Evolutionary conservation across 73 alveolate genomes (phyloP), one percentile per base, ranked within the genome.

Genomic region (Paramecium octaurelia): DNA sequence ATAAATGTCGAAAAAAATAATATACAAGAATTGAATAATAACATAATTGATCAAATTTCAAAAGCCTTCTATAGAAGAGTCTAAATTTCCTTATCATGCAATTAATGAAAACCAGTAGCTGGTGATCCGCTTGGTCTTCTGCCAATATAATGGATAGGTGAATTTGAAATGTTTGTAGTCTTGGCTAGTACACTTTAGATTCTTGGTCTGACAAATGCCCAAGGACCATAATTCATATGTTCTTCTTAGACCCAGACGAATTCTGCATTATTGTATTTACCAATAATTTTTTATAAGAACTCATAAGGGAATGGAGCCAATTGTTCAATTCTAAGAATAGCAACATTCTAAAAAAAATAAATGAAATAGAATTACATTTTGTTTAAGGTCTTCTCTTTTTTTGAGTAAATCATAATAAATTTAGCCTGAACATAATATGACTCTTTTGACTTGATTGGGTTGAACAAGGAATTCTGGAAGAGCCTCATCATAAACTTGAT

Each of bases 241-340:
- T 87, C 93, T 87, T 87, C 93, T 38, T 87, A 36, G 29, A 73
- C 84, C 93, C 93, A 87, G 38, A 87, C 42, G 21, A 87, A 64
- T 46, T 87, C 48, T 35, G 93, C 87, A 16, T 87, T 10, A 16
- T 31, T 58, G 50, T 87, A 87, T 38, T 87, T 57, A 11, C 48
- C 38, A 31, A 87, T 64, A 5, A 64, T 50, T 10, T 38, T 24
- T 57, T 87, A 29, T 20, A 87, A 60, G 24, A 64, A 77, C 71
- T 87, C 93, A 68, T 87, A 87, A 38, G 93, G 93, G 71, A 87
- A 87, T 10, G 93, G 93, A 38, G 93, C 84, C 27, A 87, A 87
- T 34, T 87, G 40, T 87, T 87, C 93, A 40, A 87, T 73, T 87
- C 93, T 87, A 0, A 87, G 46, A 1, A 87, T 87, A 9, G 93